Evolutionary conservation across 2,329 filamentous ascomycete genomes (phyloP), one percentile per base, ranked within the genome.

Genomic region (Rhytidhysteron rufulum): DNA sequence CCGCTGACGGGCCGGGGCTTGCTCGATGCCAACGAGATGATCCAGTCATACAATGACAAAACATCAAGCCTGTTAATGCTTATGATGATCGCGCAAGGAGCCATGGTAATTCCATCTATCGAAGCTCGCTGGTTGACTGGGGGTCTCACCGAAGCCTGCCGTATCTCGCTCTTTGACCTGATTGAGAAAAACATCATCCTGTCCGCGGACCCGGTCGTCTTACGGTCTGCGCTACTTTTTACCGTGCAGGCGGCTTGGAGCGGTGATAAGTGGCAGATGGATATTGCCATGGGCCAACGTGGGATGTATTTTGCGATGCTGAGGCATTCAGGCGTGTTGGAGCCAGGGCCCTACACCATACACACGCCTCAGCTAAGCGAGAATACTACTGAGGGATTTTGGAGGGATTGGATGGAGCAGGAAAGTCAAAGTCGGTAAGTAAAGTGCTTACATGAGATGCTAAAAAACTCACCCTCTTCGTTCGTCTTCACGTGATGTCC

Each of bases 221-320:
- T 86, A 32, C 75, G 82, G 29, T 81, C 80, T 34, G 82, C 82
- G 0, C 67, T 86, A 10, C 73, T 86, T 3, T 85, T 85, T 57
- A 84, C 79, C 2, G 74, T 82, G 2, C 73, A 85, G 19, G 83
- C 82, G 6, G 80, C 80, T 1, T 87, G 83, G 83, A 84, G 82
- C 55, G 83, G 83, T 33, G 83, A 86, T 60, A 86, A 86, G 63
- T 86, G 83, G 82, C 79, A 85, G 49, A 86, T 86, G 82, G 82
- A 86, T 53, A 85, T 86, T 48, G 78, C 82, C 31, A 85, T 86
- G 80, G 82, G 83, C 21, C 83, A 86, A 60, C 74, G 82, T 34
- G 80, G 80, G 42, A 86, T 86, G 80, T 86, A 86, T 58, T 74
- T 85, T 44, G 76, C 82, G 43, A 86, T 86, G 83, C 66, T 86